Evolutionary conservation across 805 yeast species (phyloP).

Genomic region (Danielia oregonensis): DNA sequence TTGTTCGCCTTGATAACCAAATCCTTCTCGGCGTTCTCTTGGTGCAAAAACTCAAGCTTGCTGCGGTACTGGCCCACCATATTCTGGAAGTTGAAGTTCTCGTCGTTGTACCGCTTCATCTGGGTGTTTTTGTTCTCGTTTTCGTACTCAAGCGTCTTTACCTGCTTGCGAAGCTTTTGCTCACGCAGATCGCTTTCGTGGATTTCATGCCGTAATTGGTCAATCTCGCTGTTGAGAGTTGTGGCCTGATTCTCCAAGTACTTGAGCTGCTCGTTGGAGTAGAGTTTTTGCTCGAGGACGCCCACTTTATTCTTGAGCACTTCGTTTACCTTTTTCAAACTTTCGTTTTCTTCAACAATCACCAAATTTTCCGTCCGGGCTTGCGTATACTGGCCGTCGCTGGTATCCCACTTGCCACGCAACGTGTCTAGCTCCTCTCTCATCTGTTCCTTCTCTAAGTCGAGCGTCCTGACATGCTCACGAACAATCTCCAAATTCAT

Average conservation of each 20-base stretch:
- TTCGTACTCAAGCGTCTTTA: conserved; percentile 51
- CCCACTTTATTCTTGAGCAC: conserved; percentile 46
- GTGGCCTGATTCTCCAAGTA: conserved; percentile 59
- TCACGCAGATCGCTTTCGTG: conserved; percentile 51
- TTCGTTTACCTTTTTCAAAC: conserved; percentile 51
- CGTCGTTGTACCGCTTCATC: conserved; percentile 53
- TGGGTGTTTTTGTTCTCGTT: conserved; percentile 49
- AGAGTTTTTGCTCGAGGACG: conserved; percentile 45
- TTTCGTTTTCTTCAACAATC: conserved; percentile 63
- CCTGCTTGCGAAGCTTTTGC: conserved; percentile 47
- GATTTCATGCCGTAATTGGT: conserved; percentile 43
- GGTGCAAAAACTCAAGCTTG: conserved; percentile 36
- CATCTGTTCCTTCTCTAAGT: conserved; percentile 29
- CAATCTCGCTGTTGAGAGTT: conserved; percentile 49
- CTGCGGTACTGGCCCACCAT: conserved; percentile 42
- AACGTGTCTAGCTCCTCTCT: conserved; percentile 30
- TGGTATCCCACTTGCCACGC: conserved; percentile 24
- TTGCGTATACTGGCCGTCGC: conserved; percentile 28
- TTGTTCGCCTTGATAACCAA: conserved; percentile 43
- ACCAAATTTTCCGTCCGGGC: conserved; percentile 51
- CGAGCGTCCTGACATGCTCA: conserved; percentile 31
- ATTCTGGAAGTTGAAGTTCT: conserved; percentile 52
- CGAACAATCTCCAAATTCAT: conserved; percentile 27
- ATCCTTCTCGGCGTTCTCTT: conserved; percentile 41
- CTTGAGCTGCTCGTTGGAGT: conserved; percentile 50